These are phyloP conservation scores for Xylaria arbuscula DNA, from an alignment of 2,329 filamentous ascomycete species.

Conservation along the genomic window DNA sequence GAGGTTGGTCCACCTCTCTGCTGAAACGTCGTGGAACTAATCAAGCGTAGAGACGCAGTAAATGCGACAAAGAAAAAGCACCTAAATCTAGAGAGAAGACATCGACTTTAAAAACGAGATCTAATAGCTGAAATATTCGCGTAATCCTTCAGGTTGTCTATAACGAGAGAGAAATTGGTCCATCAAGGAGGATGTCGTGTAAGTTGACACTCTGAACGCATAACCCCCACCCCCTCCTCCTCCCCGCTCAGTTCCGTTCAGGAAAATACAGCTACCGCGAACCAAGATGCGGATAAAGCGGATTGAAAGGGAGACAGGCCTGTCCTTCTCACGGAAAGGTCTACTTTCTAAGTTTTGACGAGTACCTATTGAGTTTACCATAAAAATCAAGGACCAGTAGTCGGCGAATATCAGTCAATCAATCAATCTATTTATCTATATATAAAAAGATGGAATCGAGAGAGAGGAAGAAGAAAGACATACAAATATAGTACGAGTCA, in stretches of 20 bases:
- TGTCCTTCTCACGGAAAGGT: not conserved
- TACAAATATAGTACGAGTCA: not conserved
- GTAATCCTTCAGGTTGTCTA: not conserved
- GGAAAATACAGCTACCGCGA: not conserved
- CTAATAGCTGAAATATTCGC: not conserved
- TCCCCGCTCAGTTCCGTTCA: not conserved
- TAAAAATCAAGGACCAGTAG: not conserved
- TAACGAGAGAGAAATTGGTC: not conserved
- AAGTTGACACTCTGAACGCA: constrained; percentile 32
- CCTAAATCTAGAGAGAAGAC: not conserved
- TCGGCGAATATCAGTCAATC: not conserved
- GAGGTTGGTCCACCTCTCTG: constrained; percentile 14
- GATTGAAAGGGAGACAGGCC: not conserved
- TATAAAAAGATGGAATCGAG: too few relatives aligned
- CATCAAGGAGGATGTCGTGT: constrained; percentile 45
- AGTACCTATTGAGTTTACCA: not conserved
- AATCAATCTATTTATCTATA: too few relatives aligned
- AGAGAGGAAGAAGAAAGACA: too few relatives aligned
- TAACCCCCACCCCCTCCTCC: not conserved
- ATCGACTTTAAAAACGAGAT: constrained; percentile 1
- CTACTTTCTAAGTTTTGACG: not conserved
- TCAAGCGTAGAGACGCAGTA: not conserved
- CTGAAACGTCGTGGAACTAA: constrained; percentile 14
- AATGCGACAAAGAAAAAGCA: not conserved
- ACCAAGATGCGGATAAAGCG: not conserved